Percentiles rank a stretch among this genome's conserved stretches.
phyloP scores from a whole-genome alignment of 1,139 yeast genomes.

The Blastobotrys serpentis region DNA sequence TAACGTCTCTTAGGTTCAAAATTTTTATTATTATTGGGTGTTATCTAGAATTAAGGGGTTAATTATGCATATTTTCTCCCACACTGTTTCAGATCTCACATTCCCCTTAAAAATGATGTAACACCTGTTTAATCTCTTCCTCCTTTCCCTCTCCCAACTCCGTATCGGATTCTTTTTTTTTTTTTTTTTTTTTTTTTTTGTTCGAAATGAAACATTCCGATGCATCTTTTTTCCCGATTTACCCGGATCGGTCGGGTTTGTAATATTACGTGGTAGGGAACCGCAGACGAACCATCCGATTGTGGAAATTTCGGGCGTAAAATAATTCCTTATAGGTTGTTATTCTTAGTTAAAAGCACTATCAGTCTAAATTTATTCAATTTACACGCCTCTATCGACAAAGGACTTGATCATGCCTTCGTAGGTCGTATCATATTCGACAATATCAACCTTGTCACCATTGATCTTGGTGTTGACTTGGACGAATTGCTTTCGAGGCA shows the following conservation, averaged over 20 bases:
- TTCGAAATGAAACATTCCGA: background rate
- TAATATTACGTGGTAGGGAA: background rate
- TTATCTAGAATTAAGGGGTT: background rate
- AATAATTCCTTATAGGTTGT: no score
- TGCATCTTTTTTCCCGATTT: no score
- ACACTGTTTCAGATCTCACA: no score
- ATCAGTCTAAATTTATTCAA: no score
- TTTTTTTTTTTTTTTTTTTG: no score
- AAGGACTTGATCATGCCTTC: conserved; percentile 78
- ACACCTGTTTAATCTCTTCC: background rate
- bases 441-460: conserved; percentile 44
- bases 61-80: background rate
- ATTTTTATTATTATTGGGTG: background rate
- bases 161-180: no score
- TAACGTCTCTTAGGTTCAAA: no score
- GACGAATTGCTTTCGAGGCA: conserved; percentile 79
- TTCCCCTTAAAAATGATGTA: background rate
- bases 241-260: no score
- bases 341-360: no score
- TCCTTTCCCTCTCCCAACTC: background rate
- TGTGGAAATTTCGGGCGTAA: no score
- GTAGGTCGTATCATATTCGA: conserved; percentile 72
- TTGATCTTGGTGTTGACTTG: conserved; percentile 67
- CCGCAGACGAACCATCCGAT: background rate
- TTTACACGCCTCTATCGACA: conserved; percentile 58